These are phyloP conservation scores for Ormosia semicastrata DNA, from an alignment of 306 rosid species.

Conservation along the genomic window DNA sequence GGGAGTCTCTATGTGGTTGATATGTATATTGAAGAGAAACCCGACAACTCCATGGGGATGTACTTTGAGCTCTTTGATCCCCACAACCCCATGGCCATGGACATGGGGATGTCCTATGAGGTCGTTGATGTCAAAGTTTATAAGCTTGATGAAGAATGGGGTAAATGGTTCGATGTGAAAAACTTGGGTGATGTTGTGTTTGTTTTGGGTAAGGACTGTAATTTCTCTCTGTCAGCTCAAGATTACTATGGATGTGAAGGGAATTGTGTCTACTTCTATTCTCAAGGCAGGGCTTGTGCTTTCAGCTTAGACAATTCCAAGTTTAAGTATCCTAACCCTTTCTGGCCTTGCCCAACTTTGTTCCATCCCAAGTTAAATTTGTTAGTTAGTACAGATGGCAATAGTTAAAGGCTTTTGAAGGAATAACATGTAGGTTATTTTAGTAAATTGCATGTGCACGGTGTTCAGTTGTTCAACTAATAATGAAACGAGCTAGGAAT, in stretches of 20 bases:
- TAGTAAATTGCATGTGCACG: neutral
- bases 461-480: neutral
- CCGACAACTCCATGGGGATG: neutral
- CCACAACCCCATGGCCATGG: too few species aligned
- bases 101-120: neutral
- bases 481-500: neutral
- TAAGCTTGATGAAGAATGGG: conserved; percentile 45
- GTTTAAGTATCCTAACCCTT: neutral
- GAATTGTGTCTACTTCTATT: conserved; percentile 30
- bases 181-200: conserved; percentile 27
- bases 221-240: conserved; percentile 32
- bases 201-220: conserved; percentile 24
- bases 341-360: conserved; percentile 27
- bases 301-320: conserved; percentile 15
- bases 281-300: neutral
- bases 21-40: neutral
- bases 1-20: conserved; percentile 46
- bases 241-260: conserved; percentile 24
- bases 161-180: conserved; percentile 30
- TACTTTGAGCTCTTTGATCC: too few species aligned
- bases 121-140: conserved; percentile 19
- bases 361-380: neutral
- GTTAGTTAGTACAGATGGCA: neutral
- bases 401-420: neutral
- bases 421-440: neutral